Evolutionary conservation across 345 rosid genomes (phyloP).

Genomic region (Eucalyptus polybractea): DNA sequence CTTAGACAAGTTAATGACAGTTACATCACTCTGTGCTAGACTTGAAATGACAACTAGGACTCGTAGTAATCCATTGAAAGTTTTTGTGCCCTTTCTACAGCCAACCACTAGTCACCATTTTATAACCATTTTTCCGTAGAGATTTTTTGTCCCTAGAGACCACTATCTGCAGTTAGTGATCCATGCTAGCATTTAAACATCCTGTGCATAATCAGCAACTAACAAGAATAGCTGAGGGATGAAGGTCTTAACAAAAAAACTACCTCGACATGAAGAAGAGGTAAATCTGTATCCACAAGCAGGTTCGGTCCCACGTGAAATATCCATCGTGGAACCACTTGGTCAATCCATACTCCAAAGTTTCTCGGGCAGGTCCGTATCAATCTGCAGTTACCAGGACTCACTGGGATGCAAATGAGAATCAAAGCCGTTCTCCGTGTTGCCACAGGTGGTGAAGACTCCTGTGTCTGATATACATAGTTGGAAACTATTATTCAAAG

Average conservation of each 20-base stretch:
- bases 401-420: conserved; percentile 75
- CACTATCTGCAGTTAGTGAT: not conserved
- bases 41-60: not conserved
- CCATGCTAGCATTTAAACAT: not conserved
- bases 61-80: not conserved
- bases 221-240: not conserved
- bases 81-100: not conserved
- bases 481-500: not conserved
- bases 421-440: conserved; percentile 30
- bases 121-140: not conserved
- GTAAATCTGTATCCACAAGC: conserved; percentile 77
- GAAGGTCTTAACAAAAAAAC: not conserved
- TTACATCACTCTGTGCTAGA: not conserved
- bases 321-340: conserved; percentile 72
- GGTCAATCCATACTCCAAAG: conserved; percentile 52
- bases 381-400: conserved; percentile 80
- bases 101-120: not conserved
- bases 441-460: not conserved
- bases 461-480: conserved; percentile 1
- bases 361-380: conserved; percentile 76
- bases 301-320: conserved; percentile 71
- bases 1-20: not conserved
- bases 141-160: not conserved
- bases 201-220: not conserved
- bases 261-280: conserved; percentile 83